A percentile compares a stretch with the other conserved stretches of the same genome.
phyloP scores from a whole-genome alignment of 2,329 filamentous ascomycete genomes.

The Neonectria neomacrospora region DNA sequence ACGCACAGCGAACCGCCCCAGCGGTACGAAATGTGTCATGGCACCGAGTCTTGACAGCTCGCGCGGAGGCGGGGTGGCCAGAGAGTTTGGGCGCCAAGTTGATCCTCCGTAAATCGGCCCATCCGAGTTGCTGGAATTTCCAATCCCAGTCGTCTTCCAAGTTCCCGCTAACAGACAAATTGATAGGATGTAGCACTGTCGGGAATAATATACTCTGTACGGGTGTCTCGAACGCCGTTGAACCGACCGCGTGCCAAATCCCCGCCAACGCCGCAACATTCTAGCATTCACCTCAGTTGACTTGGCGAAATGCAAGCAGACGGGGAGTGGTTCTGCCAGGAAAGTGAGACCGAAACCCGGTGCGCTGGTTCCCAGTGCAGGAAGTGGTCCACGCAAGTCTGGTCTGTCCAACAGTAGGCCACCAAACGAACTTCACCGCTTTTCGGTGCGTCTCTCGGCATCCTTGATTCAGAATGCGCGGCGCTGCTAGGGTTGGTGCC shows the following conservation, averaged over 20 bases:
- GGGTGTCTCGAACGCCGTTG: constrained; percentile 11
- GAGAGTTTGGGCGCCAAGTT: constrained; percentile 3
- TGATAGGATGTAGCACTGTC: neutral
- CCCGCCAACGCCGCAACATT: constrained; percentile 11
- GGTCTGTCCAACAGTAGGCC: constrained; percentile 16
- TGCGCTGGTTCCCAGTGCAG: constrained; percentile 31
- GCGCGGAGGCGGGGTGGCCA: constrained; percentile 7
- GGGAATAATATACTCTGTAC: constrained; percentile 13
- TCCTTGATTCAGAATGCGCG: constrained; percentile 4
- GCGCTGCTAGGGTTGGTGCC: constrained; percentile 6
- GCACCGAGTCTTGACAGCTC: constrained; percentile 19
- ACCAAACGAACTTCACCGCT: constrained; percentile 23
- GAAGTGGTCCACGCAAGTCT: constrained; percentile 14
- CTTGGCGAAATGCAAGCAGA: neutral
- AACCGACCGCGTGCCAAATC: constrained; percentile 15
- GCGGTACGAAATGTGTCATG: constrained; percentile 41
- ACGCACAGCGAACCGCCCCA: constrained; percentile 38
- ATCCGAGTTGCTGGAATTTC: constrained; percentile 19
- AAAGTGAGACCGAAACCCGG: constrained; percentile 30
- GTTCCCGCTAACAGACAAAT: constrained; percentile 8
- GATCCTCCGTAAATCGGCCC: constrained; percentile 19
- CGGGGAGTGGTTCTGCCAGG: constrained; percentile 5
- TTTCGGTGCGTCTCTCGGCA: constrained; percentile 17
- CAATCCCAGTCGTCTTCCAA: constrained; percentile 4
- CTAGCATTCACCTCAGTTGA: neutral